phyloP scores from a whole-genome alignment of 805 yeast species.

The Myxozyma nipponensis region DNA sequence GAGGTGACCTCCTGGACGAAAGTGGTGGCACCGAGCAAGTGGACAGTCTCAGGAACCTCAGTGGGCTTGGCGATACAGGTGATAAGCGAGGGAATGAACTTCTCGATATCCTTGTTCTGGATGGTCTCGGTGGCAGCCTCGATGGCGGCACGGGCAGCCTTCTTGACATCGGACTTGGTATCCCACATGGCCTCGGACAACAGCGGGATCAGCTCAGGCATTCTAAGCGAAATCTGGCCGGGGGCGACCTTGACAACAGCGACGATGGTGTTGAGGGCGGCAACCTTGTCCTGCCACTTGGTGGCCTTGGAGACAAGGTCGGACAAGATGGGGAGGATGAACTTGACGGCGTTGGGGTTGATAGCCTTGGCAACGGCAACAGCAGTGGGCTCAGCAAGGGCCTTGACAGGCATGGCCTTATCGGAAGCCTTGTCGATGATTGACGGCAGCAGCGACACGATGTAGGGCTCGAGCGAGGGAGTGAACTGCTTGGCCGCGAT shows the following conservation, averaged over 20 bases:
- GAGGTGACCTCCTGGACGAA: constrained; percentile 99
- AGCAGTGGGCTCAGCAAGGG: constrained; percentile 71
- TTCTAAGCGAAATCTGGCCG: constrained; percentile 93
- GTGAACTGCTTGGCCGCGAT: constrained; percentile 73
- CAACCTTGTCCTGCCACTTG: constrained; percentile 98
- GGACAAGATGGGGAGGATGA: constrained; percentile 76
- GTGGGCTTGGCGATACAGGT: constrained; percentile 95
- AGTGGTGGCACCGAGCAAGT: constrained; percentile 98
- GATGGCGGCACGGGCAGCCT: constrained; percentile 93
- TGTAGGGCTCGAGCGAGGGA: constrained; percentile 94
- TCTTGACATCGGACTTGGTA: constrained; percentile 97
- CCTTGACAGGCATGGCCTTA: constrained; percentile 73
- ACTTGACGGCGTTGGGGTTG: constrained; percentile 92
- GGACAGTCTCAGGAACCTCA: constrained; percentile 98
- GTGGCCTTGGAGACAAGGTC: constrained; percentile 58
- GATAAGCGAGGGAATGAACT: constrained; percentile 96
- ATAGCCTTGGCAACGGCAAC: constrained; percentile 71
- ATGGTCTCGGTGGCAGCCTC: constrained; percentile 95
- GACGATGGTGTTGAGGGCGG: constrained; percentile 79
- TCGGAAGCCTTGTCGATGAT: constrained; percentile 84
- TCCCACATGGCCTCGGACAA: constrained; percentile 99
- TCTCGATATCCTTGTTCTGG: constrained; percentile 99
- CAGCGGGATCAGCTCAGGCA: constrained; percentile 99
- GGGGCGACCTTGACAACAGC: constrained; percentile 91
- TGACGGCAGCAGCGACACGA: constrained; percentile 69